These are phyloP conservation scores for Xylaria sp. DNA, from an alignment of 2,329 filamentous ascomycete genomes.

Conservation along the genomic window DNA sequence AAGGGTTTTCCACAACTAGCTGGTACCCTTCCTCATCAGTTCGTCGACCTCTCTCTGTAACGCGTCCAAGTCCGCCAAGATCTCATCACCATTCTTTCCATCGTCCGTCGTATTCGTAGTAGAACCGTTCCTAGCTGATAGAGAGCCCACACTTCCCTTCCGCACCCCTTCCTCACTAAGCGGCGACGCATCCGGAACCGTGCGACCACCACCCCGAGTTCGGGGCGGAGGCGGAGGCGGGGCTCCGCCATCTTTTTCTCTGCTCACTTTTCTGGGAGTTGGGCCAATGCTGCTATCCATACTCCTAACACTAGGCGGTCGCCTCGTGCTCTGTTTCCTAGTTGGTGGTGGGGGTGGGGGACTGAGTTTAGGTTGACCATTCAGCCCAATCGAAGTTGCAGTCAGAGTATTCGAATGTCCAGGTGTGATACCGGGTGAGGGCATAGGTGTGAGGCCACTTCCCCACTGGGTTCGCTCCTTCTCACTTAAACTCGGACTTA, in stretches of 20 bases:
- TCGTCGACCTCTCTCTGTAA: conserved; percentile 82
- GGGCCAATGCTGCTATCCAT: conserved; percentile 51
- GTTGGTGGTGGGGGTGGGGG: conserved; percentile 60
- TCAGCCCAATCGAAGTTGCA: conserved; percentile 39
- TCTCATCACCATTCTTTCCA: conserved; percentile 61
- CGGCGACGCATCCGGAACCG: conserved; percentile 53
- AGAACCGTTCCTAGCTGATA: conserved; percentile 36
- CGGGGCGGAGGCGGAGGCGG: conserved; percentile 63
- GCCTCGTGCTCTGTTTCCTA: conserved; percentile 57
- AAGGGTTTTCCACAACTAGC: conserved; percentile 7
- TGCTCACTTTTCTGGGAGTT: conserved; percentile 50
- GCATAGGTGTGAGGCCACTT: conserved; percentile 26
- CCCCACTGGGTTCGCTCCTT: conserved; percentile 38
- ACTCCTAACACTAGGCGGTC: conserved; percentile 58
- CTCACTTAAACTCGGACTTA: conserved; percentile 39
- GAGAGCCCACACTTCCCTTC: conserved; percentile 49
- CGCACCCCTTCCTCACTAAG: conserved; percentile 40
- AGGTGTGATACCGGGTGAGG: conserved; percentile 25
- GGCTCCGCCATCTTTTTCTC: conserved; percentile 45
- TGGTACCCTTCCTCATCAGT: conserved; percentile 56
- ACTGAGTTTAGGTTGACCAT: conserved; percentile 47
- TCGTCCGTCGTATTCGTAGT: conserved; percentile 39
- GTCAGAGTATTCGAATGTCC: conserved; percentile 30
- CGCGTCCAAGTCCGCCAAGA: conserved; percentile 77
- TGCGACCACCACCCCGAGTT: conserved; percentile 59